Conservation (phyloP, 2,329 filamentous ascomycete genomes). For the Moelleriella libera region DNA sequence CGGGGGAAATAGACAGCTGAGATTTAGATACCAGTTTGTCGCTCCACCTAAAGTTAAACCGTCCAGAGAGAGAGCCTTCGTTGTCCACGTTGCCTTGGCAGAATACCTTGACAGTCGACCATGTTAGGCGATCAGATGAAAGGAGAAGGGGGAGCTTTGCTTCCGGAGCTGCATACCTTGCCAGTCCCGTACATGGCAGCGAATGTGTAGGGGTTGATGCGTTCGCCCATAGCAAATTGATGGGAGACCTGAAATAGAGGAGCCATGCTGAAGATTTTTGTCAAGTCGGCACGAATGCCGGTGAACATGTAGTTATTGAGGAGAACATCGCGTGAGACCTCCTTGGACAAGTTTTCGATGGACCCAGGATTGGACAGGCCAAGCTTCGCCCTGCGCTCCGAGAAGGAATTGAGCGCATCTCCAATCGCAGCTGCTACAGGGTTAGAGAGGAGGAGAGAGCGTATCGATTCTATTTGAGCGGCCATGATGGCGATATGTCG, state of each 20-base stretch:
- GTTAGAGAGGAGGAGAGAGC: conserved; percentile 59
- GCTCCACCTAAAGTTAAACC: conserved; percentile 88
- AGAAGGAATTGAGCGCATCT: conserved; percentile 71
- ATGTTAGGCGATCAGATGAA: not conserved
- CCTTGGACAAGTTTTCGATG: conserved; percentile 75
- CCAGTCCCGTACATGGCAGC: conserved; percentile 86
- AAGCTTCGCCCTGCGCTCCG: conserved; percentile 73
- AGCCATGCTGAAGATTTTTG: conserved; percentile 86
- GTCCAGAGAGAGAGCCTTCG: conserved; percentile 71
- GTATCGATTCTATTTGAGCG: conserved; percentile 35
- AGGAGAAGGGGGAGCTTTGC: not conserved
- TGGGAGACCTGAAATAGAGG: conserved; percentile 97
- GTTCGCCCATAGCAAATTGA: conserved; percentile 88
- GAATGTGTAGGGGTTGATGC: conserved; percentile 88
- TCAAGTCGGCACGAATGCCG: conserved; percentile 88
- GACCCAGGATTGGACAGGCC: conserved; percentile 86
- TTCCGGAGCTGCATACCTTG: conserved; percentile 43
- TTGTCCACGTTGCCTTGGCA: conserved; percentile 93
- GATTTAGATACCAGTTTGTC: conserved; percentile 72
- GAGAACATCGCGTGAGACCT: conserved; percentile 93
- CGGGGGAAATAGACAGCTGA: conserved; percentile 70
- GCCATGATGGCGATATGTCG: conserved; percentile 29
- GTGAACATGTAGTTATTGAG: conserved; percentile 95
- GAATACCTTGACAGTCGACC: conserved; percentile 51
- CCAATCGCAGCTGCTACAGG: conserved; percentile 53